Percentiles rank a stretch among this genome's conserved stretches.
Evolutionary conservation across 2,329 filamentous ascomycete species (phyloP).

Genomic region (Diaporthe sp.): DNA sequence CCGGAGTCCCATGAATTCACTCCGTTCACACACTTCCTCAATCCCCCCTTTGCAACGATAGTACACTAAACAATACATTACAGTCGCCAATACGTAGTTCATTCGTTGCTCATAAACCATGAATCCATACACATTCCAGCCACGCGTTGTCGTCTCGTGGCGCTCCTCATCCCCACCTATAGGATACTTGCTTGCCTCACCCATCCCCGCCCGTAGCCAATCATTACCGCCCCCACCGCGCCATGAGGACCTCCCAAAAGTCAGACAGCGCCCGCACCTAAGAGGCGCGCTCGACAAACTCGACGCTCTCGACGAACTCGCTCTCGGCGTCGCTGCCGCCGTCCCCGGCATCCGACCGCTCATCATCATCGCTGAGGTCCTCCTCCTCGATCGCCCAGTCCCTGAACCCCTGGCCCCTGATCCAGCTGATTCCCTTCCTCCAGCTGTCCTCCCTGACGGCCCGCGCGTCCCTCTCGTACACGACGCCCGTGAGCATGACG

Average conservation of each 20-base stretch:
- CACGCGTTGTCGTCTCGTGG: neutral
- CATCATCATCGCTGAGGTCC: slow-evolving; percentile 48
- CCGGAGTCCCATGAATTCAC: neutral
- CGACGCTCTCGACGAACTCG: slow-evolving; percentile 10
- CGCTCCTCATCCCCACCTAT: too few species aligned
- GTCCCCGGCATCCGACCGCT: slow-evolving; percentile 50
- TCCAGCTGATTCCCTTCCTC: slow-evolving; percentile 79
- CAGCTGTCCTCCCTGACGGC: slow-evolving; percentile 76
- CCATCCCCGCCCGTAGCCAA: neutral
- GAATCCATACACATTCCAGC: neutral
- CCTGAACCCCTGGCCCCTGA: slow-evolving; percentile 80
- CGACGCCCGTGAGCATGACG: slow-evolving; percentile 80
- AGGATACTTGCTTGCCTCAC: too few species aligned
- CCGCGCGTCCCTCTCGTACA: slow-evolving; percentile 79
- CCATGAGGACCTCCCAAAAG: neutral
- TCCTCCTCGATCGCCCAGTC: slow-evolving; percentile 72
- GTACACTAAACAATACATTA: neutral
- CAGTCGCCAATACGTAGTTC: neutral
- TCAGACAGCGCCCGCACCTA: neutral
- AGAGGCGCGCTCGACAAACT: slow-evolving; percentile 5
- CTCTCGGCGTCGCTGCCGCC: slow-evolving; percentile 46
- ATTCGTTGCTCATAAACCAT: slow-evolving; percentile 19
- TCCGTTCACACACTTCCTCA: neutral
- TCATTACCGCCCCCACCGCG: neutral
- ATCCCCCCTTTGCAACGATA: neutral